Percentiles rank a stretch among this genome's conserved stretches.
Evolutionary conservation across 2,329 filamentous ascomycete species (phyloP).

Genomic region (Amphichorda felina): DNA sequence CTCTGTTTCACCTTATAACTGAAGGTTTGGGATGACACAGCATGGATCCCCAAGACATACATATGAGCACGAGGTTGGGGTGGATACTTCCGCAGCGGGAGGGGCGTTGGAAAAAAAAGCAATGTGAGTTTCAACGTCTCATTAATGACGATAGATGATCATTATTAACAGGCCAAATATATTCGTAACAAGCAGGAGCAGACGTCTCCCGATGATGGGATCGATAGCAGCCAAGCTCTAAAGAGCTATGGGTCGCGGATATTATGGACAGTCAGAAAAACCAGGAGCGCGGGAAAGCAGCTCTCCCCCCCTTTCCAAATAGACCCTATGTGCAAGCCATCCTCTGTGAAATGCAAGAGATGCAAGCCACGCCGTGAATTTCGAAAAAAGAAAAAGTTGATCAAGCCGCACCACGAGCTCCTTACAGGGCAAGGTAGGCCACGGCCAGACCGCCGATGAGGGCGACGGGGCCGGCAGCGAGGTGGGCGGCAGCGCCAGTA

Average conservation of each 20-base stretch:
- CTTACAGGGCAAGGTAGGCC: slow-evolving; percentile 31
- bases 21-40: no score
- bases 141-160: not conserved
- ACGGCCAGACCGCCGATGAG: slow-evolving; percentile 26
- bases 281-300: not conserved
- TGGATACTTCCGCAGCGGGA: no score
- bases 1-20: no score
- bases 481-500: slow-evolving; percentile 14
- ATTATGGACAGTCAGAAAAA: not conserved
- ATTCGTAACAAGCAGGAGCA: not conserved
- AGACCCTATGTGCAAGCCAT: not conserved
- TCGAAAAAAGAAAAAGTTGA: no score
- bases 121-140: not conserved
- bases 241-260: not conserved
- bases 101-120: not conserved
- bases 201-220: not conserved
- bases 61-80: no score
- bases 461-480: slow-evolving; percentile 24
- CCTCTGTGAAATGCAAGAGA: not conserved
- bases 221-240: no score
- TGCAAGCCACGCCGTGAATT: slow-evolving; percentile 4
- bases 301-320: not conserved
- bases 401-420: slow-evolving; percentile 5
- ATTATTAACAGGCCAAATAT: not conserved
- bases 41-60: no score